Evolutionary conservation across 768 basidiomycete species (phyloP), one percentile per base, ranked within the genome.

Genomic region (Mycena leptocephala): DNA sequence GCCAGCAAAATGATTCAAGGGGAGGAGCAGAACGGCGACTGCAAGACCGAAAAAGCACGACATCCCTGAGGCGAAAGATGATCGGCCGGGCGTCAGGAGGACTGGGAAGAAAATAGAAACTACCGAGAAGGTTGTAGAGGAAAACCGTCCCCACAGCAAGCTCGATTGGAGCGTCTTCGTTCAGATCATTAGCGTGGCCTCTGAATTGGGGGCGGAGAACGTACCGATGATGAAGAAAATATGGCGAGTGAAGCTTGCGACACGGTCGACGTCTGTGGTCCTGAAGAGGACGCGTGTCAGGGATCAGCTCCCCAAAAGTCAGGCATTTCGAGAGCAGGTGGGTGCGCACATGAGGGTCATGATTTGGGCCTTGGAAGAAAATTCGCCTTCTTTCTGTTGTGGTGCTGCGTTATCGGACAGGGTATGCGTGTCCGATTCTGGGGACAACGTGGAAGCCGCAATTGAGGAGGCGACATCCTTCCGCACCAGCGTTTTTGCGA

Each of bases 181-280:
- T 96, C 39, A 97, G 95, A 79, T 98, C 97, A 4, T 96, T 97
- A 6, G 97, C 97, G 95, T 62, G 61, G 22, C 8, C 26, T 28
- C 13, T 28, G 43, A 13, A 43, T 43, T 43, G 18, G 16, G 18
- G 9, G 43, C 43, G 43, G 43, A 43, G 43, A 43, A 26, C 16
- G 43, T 16, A 43, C 43, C 43, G 66, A 26, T 65, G 37, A 32
- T 24, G 10, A 33, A 28, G 20, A 58, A 56, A 65, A 94, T 75
- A 80, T 96, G 93, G 90, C 91, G 94, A 2, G 92, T 85, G 79
- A 97, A 95, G 63, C 96, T 94, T 81, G 93, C 92, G 74, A 97
- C 93, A 70, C 97, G 90, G 83, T 97, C 96, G 37, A 97, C 95
- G 79, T 98, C 97, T 3, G 96, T 97, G 6, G 97, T 97, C 95